Base-by-base conservation (phyloP, 2,329 filamentous ascomycete species). In the Ceratocystis cubensis region DNA sequence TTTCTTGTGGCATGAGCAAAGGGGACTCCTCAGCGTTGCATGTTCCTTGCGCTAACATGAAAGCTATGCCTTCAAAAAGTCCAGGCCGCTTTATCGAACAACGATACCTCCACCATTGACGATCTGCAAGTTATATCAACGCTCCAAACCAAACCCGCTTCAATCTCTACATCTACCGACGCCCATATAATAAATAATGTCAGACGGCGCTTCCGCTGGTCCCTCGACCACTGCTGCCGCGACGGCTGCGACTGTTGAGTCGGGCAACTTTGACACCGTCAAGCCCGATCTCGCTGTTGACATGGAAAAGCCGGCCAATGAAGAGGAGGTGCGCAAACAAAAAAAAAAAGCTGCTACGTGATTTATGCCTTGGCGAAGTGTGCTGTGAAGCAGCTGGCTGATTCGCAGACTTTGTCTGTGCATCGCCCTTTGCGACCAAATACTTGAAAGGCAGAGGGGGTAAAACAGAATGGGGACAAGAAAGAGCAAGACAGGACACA, bases 281-380 rank as follows among this genome's bases (percentile, higher is more conserved):
- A 57, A 65, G 22, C 45, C 33, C 22, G 64, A 65, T 53, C n/a
- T 53, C 56, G 28, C 41, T 13, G n/a, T 17, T 20, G 56, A 57
- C 37, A 30, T 22, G 28, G 50, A 57, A 13, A 53, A 65, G 17
- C 37, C 48, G 4, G 22, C 50, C 50, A 65, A 57, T 65, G 64
- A 65, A 65, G 64, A 65, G 64, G 64, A 65, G 64, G 64, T 65
- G 64, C 64, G 64, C 64, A 65, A 61, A 48, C 41, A 56, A 65
- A 59, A 61, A 53, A 28, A 22, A 41, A 37, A 37, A 45, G 48
- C 53, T 46, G 37, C 33, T 61, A n/a, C 22, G 50, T 53, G 53
- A 33, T 57, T 28, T 57, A 15, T 41, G 37, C 8, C 37, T 41
- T 41, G 37, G 37, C 37, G 3, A 41, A 41, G 37, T 41, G 13